Conservation (phyloP, 345 rosid species). For the Murraya paniculata region DNA sequence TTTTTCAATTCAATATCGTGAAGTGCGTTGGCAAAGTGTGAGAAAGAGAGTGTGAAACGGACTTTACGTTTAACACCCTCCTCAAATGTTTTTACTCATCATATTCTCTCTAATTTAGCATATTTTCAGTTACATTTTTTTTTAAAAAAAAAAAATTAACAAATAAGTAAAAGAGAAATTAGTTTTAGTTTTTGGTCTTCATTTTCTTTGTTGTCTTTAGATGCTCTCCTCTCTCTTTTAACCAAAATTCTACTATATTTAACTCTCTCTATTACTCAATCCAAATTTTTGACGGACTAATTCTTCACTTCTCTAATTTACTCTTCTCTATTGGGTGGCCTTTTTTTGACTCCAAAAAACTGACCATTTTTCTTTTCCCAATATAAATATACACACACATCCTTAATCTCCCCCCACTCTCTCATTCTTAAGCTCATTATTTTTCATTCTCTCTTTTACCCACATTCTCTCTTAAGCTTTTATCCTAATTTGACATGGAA, state of each 20-base stretch:
- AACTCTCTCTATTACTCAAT: neutral
- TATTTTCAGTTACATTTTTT: constrained; percentile 36
- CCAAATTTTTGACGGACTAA: neutral
- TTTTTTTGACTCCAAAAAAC: constrained; percentile 25
- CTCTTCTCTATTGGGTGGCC: constrained; percentile 37
- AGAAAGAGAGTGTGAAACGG: constrained; percentile 79
- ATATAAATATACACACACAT: constrained; percentile 22
- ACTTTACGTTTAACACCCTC: constrained; percentile 30
- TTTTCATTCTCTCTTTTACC: neutral
- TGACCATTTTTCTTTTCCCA: constrained; percentile 15
- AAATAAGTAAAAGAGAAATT: neutral
- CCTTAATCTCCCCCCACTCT: neutral
- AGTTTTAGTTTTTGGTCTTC: constrained; percentile 14
- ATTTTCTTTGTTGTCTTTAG: neutral
- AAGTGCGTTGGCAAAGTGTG: constrained; percentile 68
- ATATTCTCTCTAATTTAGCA: constrained; percentile 37
- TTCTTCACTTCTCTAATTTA: constrained; percentile 25
- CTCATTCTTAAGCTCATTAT: constrained; percentile 13
- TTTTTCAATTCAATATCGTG: constrained; percentile 11
- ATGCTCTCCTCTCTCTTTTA: neutral
- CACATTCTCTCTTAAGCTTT: too few species aligned
- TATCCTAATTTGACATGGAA: constrained; percentile 7
- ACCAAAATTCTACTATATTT: constrained; percentile 1
- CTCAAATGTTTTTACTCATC: constrained; percentile 22
- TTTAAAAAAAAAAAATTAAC: neutral